Percentiles rank a stretch among this genome's conserved stretches.
These are phyloP conservation scores for Aspergillus flavus DNA, from an alignment of 2,329 filamentous ascomycete species.

Conservation along the genomic window DNA sequence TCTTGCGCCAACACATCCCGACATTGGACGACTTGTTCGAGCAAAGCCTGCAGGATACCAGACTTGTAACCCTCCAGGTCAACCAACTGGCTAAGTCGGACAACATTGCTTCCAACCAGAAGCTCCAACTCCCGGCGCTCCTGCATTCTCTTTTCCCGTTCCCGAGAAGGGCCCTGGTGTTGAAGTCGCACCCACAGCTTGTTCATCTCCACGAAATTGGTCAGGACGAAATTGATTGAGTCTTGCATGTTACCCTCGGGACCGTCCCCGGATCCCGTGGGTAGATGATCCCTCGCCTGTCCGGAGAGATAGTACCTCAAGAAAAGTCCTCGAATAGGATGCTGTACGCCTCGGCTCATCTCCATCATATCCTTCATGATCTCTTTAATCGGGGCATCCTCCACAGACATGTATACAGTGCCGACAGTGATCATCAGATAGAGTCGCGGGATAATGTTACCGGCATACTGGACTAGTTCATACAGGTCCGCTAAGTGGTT, in stretches of 20 bases:
- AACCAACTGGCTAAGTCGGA: constrained; percentile 90
- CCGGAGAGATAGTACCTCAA: constrained; percentile 94
- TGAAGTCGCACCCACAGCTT: constrained; percentile 98
- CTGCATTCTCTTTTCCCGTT: constrained; percentile 88
- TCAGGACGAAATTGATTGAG: constrained; percentile 96
- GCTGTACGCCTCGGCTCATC: constrained; percentile 97
- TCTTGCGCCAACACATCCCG: constrained; percentile 96
- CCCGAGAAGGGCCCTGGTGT: constrained; percentile 94
- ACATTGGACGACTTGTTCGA: constrained; percentile 98
- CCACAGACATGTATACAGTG: constrained; percentile 98
- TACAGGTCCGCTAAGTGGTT: constrained; percentile 98
- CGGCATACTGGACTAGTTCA: constrained; percentile 96
- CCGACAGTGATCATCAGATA: constrained; percentile 99
- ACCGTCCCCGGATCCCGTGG: constrained; percentile 79
- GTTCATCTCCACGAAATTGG: constrained; percentile 99
- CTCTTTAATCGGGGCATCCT: constrained; percentile 97
- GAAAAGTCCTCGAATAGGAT: constrained; percentile 93
- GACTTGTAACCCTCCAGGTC: constrained; percentile 94
- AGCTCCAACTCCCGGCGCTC: constrained; percentile 95
- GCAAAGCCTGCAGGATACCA: constrained; percentile 79
- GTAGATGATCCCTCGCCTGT: constrained; percentile 87
- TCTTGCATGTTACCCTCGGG: constrained; percentile 95
- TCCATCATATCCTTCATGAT: constrained; percentile 99
- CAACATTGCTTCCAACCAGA: constrained; percentile 93
- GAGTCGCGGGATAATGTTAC: constrained; percentile 92